Evolutionary conservation across 129 eudicot species (phyloP), one percentile per base, ranked within the genome.

Genomic region (Arctium minus): DNA sequence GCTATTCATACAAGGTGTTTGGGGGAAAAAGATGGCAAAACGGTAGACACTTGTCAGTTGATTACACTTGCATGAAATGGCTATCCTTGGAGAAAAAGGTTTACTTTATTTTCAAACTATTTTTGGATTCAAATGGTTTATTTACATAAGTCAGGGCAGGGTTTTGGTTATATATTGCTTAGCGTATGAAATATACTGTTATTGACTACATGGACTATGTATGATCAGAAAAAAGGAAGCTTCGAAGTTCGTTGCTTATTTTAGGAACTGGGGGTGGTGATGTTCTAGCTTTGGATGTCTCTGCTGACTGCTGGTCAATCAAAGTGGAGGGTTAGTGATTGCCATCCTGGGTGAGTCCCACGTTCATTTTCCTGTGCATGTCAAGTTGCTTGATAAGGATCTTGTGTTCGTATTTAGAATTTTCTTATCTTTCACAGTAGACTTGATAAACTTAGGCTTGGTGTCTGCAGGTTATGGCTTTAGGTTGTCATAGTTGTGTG

Each of bases 51-150:
- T 90, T 91, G 82, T 96, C 98, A 6, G 89, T 96, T 84, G 97
- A 96, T 87, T 96, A 96, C 83, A 94, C 94, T 32, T 96, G 99
- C 82, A 96, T 96, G 97, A 90, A 91, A 82, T 95, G 97, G 97
- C 53, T 95, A 40, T 71, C 90, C 35, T 83, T 91, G 87, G 94
- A 86, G 37, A 92, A 88, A 85, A 95, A 90, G 98, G 97, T 94
- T 46, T 11, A 22, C 39, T 84, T 60, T 15, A 15, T 60, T 18
- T 13, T 29, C 27, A 10, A 48, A 11, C 70, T 72, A 27, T 22
- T 0, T 7, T 60, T 53, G 31, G 40, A 30, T 38, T 1, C 53
- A 38, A 22, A 65, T 37, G 46, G 32, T 74, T 74, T 32, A 44
- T 71, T 11, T 80, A 37, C 72, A 78, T 27, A 38, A 64, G 8